Base-by-base conservation (phyloP, 345 rosid genomes). In the Cardiospermum halicacabum region DNA sequence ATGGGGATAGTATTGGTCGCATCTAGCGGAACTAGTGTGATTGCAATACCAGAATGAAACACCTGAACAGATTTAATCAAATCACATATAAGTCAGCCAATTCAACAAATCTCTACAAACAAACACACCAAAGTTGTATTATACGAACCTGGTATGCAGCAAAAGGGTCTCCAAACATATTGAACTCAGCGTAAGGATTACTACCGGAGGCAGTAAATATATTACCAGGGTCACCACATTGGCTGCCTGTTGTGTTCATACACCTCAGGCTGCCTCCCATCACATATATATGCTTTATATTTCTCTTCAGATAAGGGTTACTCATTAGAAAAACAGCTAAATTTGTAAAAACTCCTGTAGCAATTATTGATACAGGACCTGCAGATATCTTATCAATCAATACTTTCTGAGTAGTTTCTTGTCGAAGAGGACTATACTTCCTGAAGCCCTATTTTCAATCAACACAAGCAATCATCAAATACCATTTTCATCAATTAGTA, bases 1-100 rank as follows among this genome's bases (percentile, higher is more conserved):
- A 77, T 58, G 1, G 96, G 92, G 69, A 90, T 86, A 15, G 94
- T 90, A 68, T 88, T 88, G 42, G 98, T 93, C 56, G 97, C 98
- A 78, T 93, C 98, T 19, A 93, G 72, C 4, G 97, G 97, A 65
- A 93, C 80, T 25, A 89, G 78, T 2, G 97, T 83, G 74, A 93
- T 27, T 0, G 97, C 90, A 59, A 93, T 72, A 70, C 97, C 97
- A 48, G 97, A 89, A 74, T 89, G 97, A 60, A 93, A 67, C 65
- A 93, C 97, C 97, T 93, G 72, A 53, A 16, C 8, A 1, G 51
- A 47, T 24, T n/a, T n/a, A n/a, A n/a, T n/a, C n/a, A n/a, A n/a
- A n/a, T n/a, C n/a, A n/a, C n/a, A n/a, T n/a, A n/a, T n/a, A n/a
- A n/a, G n/a, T n/a, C n/a, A n/a, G n/a, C n/a, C n/a, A n/a, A n/a